Evolutionary conservation across 164 flowering plant species (phyloP), one percentile per base, ranked within the genome.

Genomic region (Santalum album): DNA sequence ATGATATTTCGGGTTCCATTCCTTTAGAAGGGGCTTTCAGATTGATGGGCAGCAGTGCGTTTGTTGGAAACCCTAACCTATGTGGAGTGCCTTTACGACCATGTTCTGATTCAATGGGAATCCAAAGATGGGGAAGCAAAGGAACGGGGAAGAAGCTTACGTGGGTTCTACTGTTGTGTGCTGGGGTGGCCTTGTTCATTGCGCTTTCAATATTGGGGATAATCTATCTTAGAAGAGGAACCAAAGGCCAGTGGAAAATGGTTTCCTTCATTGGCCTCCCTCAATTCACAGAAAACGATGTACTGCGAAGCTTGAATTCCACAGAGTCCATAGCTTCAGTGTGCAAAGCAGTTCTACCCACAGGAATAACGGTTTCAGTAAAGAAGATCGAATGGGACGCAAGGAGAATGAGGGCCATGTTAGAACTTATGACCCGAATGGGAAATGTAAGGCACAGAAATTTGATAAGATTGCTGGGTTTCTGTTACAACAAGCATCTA

Each of bases 401-500:
- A 5, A 79, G 67, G 44, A 67, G 54, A 35, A 75, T 61, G 53
- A 57, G 56, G 25, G 34, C 26, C 11, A 65, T 75, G 68, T 29
- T 64, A 15, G 81, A 80, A 57, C 65, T 68, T 24, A 58, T 86
- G 57, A 64, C 64, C 15, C 67, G 23, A 25, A 36, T 86, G 44
- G 98, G 98, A 3, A 74, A 78, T 76, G 76, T 76, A 27, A 79
- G 98, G 71, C 95, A 91, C 57, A 72, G 65, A 68, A 88, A 91
- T 63, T 65, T 91, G 63, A 61, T 70, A 20, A 74, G 95, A 67
- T 66, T 88, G 73, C 66, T 88, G 12, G 98, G 98, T 19, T 72
- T 77, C 53, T 88, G 90, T 73, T 65, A 79, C 78, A 91, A 91
- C 70, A 74, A 68, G 49, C 56, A 73, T 19, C 35, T 65, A 22